A percentile compares a stretch with the other conserved stretches of the same genome.
These are phyloP conservation scores for Filosporella fistucella DNA, from an alignment of 495 filamentous ascomycete species.

Conservation along the genomic window DNA sequence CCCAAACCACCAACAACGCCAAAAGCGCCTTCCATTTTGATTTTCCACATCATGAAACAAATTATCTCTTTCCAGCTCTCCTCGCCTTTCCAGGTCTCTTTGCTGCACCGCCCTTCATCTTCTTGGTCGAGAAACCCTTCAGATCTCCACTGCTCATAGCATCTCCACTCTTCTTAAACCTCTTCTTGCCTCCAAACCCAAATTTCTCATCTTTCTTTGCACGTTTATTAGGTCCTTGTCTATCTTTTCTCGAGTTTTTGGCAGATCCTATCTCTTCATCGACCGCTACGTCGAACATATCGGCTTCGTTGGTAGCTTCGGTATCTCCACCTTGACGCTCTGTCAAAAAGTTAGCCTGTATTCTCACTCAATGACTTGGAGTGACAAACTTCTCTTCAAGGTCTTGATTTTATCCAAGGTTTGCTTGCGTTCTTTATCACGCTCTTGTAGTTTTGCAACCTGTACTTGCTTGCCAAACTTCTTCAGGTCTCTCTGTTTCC, in stretches of 20 bases:
- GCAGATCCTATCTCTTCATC: slow-evolving; percentile 62
- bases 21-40: neutral
- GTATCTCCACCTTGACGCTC: slow-evolving; percentile 75
- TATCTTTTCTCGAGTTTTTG: slow-evolving; percentile 38
- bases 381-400: slow-evolving; percentile 81
- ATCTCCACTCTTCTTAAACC: slow-evolving; percentile 81
- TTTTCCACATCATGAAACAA: neutral
- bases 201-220: slow-evolving; percentile 91
- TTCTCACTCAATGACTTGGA: slow-evolving; percentile 6
- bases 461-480: slow-evolving; percentile 99
- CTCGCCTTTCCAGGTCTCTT: slow-evolving; percentile 26
- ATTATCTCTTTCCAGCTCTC: slow-evolving; percentile 22
- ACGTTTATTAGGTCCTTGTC: slow-evolving; percentile 61
- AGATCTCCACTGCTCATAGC: slow-evolving; percentile 74
- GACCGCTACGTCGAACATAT: slow-evolving; percentile 92
- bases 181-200: slow-evolving; percentile 94
- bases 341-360: slow-evolving; percentile 32
- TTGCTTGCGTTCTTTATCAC: slow-evolving; percentile 84
- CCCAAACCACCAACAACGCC: too few species aligned
- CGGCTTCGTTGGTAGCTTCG: slow-evolving; percentile 61
- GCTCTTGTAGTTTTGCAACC: slow-evolving; percentile 90
- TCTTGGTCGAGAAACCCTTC: slow-evolving; percentile 69
- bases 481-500: slow-evolving; percentile 90
- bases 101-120: slow-evolving; percentile 61
- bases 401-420: slow-evolving; percentile 89